Evolutionary conservation across 352 stramenopile species (phyloP).

Genomic region (Globisporangium middletonii): DNA sequence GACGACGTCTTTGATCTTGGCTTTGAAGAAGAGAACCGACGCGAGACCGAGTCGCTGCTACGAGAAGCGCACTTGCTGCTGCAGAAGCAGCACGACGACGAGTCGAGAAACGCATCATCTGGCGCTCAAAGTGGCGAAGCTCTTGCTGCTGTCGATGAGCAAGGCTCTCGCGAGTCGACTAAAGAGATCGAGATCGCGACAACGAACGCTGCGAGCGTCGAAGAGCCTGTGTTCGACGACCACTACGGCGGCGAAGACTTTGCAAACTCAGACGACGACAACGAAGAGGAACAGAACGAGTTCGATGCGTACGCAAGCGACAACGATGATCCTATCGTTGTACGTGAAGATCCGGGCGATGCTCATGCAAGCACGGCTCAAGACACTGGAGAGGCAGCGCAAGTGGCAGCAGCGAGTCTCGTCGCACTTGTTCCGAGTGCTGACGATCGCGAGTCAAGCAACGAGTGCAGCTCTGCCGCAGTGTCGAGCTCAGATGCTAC

Average conservation of each 20-base stretch:
- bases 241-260: constrained; percentile 17
- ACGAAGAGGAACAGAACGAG: neutral
- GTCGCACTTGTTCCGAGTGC: no score
- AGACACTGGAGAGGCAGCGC: neutral
- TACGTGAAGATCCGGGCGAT: neutral
- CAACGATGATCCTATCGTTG: neutral
- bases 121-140: no score
- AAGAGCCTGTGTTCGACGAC: neutral
- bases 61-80: constrained; percentile 34
- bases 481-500: no score
- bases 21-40: constrained; percentile 17
- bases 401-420: neutral
- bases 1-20: constrained; percentile 3
- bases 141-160: neutral
- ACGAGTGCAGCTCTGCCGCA: no score
- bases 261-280: constrained; percentile 2
- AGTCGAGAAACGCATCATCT: neutral
- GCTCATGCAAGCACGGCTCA: neutral
- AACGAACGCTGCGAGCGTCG: neutral
- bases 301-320: constrained; percentile 6
- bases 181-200: neutral
- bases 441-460: no score
- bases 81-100: constrained; percentile 12
- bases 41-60: constrained; percentile 33
- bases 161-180: neutral